Base-by-base conservation (phyloP, 805 yeast genomes). In the Martiniozyma abietophila region DNA sequence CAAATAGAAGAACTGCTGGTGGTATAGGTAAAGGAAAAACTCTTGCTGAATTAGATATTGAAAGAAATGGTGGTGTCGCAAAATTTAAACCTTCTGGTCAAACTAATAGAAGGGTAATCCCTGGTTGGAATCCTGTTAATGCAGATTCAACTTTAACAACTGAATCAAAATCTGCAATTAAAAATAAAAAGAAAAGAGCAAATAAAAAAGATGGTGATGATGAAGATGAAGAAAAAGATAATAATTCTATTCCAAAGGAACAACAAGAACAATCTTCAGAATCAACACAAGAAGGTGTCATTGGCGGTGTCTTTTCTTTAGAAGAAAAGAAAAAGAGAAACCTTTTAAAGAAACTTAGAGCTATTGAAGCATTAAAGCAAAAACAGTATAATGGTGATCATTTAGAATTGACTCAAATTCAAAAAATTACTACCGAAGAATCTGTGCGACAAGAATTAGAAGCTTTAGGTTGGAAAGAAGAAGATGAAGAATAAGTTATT, bases 271-370 rank as follows among this genome's bases (percentile, higher is more conserved):
- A 25, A 18, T 18, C 36, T 19, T 8, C 14, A 10, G 12, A 11
- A 15, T 14, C 34, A 8, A 16, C 39, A 7, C 47, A 53, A 17
- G 67, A 70, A 9, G 48, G 64, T 30, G 72, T 74, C 25, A 64
- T 68, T 39, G 81, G 81, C 18, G 83, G 80, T 27, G 74, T 74
- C 17, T 65, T 65, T 24, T 73, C 83, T 8, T 67, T 83, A 26
- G 96, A 89, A 59, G 97, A 89, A 49, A 92, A 88, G 69, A 86
- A 88, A 61, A 78, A 85, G 44, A 74, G 98, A 56, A 76, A 92
- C 21, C 68, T 92, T 55, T 69, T 88, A 59, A 92, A 92, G 65
- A 92, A 92, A 61, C 70, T 89, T 43, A 73, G 97, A 52, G 96
- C 98, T n/a, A 92, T 92, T 48, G 95, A 88, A 58, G 76, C 76